Conservation (phyloP, 192 early-diverging fungal species). For the Backusella westeae region DNA sequence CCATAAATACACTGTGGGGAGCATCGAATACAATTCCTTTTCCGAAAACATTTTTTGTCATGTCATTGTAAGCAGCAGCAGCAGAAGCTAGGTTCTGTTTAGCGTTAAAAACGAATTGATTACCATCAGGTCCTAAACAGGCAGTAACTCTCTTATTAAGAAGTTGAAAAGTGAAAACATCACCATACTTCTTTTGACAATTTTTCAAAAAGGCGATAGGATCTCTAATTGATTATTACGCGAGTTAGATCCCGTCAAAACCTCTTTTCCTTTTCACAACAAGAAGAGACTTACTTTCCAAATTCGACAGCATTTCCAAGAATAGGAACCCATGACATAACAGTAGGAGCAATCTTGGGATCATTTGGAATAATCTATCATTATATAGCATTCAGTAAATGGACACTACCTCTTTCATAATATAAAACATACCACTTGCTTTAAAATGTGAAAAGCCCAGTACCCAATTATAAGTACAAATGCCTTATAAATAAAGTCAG, state of each 20-base stretch:
- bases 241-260: background rate
- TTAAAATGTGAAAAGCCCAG: slow-evolving; percentile 29
- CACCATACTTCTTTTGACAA: slow-evolving; percentile 80
- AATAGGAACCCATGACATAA: slow-evolving; percentile 80
- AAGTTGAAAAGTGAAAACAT: slow-evolving; percentile 91
- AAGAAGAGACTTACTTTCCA: slow-evolving; percentile 56
- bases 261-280: background rate
- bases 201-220: slow-evolving; percentile 85
- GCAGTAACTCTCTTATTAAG: slow-evolving; percentile 88
- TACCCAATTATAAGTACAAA: slow-evolving; percentile 9
- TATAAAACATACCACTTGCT: slow-evolving; percentile 19
- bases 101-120: slow-evolving; percentile 95
- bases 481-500: slow-evolving; percentile 17
- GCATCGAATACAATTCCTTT: slow-evolving; percentile 94
- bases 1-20: slow-evolving; percentile 89
- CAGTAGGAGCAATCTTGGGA: slow-evolving; percentile 62
- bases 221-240: slow-evolving; percentile 37
- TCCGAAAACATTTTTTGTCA: slow-evolving; percentile 95
- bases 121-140: slow-evolving; percentile 87
- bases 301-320: slow-evolving; percentile 84
- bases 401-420: background rate
- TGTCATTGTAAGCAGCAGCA: slow-evolving; percentile 89
- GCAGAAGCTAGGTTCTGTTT: slow-evolving; percentile 81
- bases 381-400: background rate
- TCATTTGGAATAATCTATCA: slow-evolving; percentile 16